Conservation (phyloP, 768 basidiomycete genomes). For the Russula virescens region DNA sequence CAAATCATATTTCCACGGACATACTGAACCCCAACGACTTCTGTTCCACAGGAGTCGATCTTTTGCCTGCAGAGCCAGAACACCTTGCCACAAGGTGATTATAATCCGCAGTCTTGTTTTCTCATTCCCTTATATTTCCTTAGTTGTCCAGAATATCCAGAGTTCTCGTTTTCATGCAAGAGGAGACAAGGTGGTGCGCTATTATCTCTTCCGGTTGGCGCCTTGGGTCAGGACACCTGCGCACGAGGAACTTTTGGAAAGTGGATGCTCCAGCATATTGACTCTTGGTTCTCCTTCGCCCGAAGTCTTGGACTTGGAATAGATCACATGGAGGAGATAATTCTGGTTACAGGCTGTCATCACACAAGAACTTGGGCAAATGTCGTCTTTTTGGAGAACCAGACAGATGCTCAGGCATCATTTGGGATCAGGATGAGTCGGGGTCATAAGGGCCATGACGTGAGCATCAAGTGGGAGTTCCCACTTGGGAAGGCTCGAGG, state of each 20-base stretch:
- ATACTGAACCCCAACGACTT: neutral
- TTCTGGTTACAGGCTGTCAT: slow-evolving; percentile 1
- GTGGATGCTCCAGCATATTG: neutral
- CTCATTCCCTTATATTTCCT: too few species aligned
- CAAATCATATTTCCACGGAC: neutral
- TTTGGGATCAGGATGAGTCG: neutral
- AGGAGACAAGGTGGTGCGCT: neutral
- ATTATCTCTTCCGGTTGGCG: neutral
- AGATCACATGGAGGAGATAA: neutral
- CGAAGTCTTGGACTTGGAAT: neutral
- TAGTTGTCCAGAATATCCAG: too few species aligned
- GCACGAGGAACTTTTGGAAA: neutral
- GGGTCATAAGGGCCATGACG: too few species aligned
- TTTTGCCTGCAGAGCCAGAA: neutral
- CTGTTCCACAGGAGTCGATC: neutral
- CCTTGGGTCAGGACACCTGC: neutral
- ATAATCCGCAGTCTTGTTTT: too few species aligned
- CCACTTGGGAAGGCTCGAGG: neutral
- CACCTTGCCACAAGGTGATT: too few species aligned
- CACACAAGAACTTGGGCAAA: neutral
- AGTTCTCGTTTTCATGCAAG: too few species aligned
- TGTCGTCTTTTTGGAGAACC: neutral
- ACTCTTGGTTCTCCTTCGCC: too few species aligned
- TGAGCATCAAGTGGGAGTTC: neutral
- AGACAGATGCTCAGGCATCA: too few species aligned